Evolutionary conservation across 2,329 filamentous ascomycete genomes (phyloP), one percentile per base, ranked within the genome.

Genomic region (Beauveria sp.): DNA sequence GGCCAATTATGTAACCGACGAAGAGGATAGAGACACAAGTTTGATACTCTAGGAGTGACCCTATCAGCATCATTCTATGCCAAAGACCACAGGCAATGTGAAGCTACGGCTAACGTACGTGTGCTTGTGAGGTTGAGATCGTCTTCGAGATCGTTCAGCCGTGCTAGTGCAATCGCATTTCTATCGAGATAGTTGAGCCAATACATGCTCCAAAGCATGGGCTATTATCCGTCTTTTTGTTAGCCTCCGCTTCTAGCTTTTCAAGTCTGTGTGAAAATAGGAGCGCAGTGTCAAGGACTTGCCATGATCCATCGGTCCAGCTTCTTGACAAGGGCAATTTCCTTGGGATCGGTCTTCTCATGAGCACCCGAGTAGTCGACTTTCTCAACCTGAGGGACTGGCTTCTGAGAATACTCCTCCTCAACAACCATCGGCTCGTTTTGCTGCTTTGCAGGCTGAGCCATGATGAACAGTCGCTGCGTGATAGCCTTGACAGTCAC

Each of bases 101-200:
- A 18, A 12, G 12, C 31, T 12, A 5, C 12, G 12, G 22, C 6
- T 2, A 20, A 34, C 50, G 43, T 43, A 55, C 52, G 34, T 18
- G 56, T 59, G 16, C 56, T 49, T 10, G 62, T 64, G 8, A 68
- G 61, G 16, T 65, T 65, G 28, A 69, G 62, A 28, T 69, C 66
- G 12, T 67, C 61, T 59, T 69, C 67, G 18, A 69, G 63, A 18
- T 64, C 60, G 45, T 67, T 66, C 4, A 69, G 63, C 1, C 70
- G 67, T 1, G 78, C 78, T 42, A 78, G 72, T 0, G 77, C 76
- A 64, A 81, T 80, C 31, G 77, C 78, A 61, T 80, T 80, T 7
- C 77, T 72, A 48, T 80, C 78, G 22, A 79, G 70, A 58, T 77
- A 78, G 62, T 77, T 79, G 49, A 79, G 69, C 68, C 75, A 79